phyloP scores from a whole-genome alignment of 768 basidiomycete genomes.

The Podaxis mareebaensis region DNA sequence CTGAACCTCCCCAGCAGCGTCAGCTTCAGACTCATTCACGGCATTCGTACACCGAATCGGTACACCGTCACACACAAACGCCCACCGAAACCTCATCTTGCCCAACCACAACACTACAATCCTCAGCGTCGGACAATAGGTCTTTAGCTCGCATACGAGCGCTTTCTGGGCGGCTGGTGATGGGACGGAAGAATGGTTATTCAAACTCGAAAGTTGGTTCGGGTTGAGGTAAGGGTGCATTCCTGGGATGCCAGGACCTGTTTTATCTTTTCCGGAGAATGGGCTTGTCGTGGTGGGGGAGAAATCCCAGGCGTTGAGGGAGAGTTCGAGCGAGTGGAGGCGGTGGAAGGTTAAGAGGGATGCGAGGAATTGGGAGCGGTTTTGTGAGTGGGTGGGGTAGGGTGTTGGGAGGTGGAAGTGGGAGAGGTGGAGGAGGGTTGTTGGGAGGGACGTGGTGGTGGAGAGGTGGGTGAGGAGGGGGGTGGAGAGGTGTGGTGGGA shows the following conservation, averaged over 20 bases:
- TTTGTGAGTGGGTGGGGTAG: background rate
- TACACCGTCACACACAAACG: background rate
- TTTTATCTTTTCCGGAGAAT: too few relatives aligned
- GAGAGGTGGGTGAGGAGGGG: background rate
- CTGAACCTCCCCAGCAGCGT: background rate
- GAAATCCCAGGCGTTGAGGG: constrained; percentile 1
- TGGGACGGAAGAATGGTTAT: background rate
- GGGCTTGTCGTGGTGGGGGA: constrained; percentile 19
- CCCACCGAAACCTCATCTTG: constrained; percentile 27
- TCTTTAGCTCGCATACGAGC: constrained; percentile 32
- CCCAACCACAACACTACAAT: constrained; percentile 33
- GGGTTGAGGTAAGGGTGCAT: constrained; percentile 16
- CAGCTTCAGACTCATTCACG: background rate
- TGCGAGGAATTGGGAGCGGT: background rate
- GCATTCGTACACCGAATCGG: background rate
- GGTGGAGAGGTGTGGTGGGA: constrained; percentile 2
- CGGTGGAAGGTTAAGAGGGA: constrained; percentile 31
- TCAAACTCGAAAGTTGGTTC: background rate
- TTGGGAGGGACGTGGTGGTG: background rate
- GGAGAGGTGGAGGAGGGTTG: background rate
- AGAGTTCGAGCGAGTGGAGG: constrained; percentile 19
- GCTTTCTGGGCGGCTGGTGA: constrained; percentile 27
- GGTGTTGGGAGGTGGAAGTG: constrained; percentile 11
- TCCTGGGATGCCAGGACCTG: background rate
- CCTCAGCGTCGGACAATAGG: constrained; percentile 28